Evolutionary conservation across 2,329 filamentous ascomycete species (phyloP).

Genomic region (Fusarium sp.): DNA sequence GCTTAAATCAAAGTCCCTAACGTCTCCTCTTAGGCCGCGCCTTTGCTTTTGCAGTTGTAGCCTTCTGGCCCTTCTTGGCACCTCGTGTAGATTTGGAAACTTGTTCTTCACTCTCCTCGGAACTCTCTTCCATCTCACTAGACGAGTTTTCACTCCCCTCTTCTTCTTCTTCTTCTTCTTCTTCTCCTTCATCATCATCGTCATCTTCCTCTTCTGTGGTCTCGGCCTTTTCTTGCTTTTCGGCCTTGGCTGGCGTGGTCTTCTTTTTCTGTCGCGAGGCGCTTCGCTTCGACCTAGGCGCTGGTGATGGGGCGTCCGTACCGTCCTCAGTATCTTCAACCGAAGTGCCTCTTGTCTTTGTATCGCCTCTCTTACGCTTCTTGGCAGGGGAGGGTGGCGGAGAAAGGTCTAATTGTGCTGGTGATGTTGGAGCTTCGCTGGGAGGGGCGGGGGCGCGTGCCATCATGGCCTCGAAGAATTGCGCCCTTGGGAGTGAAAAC

Average conservation of each 20-base stretch:
- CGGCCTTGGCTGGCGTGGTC: slow-evolving; percentile 58
- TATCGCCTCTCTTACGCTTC: slow-evolving; percentile 62
- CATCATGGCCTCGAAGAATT: slow-evolving; percentile 63
- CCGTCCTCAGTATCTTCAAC: slow-evolving; percentile 64
- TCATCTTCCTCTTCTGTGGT: slow-evolving; percentile 52
- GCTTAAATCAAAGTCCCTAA: slow-evolving; percentile 46
- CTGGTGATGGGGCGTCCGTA: slow-evolving; percentile 56
- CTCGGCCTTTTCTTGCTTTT: slow-evolving; percentile 55
- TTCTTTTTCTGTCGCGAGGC: slow-evolving; percentile 60
- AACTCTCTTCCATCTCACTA: slow-evolving; percentile 53
- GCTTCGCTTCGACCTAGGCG: slow-evolving; percentile 57
- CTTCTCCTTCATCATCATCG: slow-evolving; percentile 54
- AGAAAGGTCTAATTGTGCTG: slow-evolving; percentile 59
- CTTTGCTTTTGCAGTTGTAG: slow-evolving; percentile 44
- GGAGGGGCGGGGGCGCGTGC: slow-evolving; percentile 60
- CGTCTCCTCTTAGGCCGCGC: slow-evolving; percentile 52
- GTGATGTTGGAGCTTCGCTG: slow-evolving; percentile 64
- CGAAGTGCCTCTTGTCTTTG: slow-evolving; percentile 58
- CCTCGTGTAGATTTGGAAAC: slow-evolving; percentile 56
- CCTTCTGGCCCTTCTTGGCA: slow-evolving; percentile 52
- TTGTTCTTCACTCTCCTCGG: slow-evolving; percentile 56
- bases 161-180: slow-evolving; percentile 55
- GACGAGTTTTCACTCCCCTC: slow-evolving; percentile 54
- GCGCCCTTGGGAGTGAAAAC: slow-evolving; percentile 69
- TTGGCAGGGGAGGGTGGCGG: slow-evolving; percentile 52